A percentile compares a stretch with the other conserved stretches of the same genome.
Conservation (phyloP, 208 protist genomes). For the Acanthamoeba castellanii region DNA sequence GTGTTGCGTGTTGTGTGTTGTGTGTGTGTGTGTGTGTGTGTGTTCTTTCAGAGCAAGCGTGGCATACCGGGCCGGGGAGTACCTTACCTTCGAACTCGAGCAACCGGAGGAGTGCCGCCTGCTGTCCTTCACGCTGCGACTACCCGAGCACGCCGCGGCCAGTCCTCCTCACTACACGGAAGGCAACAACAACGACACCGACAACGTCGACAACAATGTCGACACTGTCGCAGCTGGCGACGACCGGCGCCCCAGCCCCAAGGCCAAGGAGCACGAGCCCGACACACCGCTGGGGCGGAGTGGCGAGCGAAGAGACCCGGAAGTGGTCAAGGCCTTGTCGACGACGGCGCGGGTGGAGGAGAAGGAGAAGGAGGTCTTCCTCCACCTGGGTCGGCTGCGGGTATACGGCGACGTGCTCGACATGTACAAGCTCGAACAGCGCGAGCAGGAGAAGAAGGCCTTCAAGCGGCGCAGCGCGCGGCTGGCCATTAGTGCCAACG, state of each 20-base stretch:
- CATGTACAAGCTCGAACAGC: slow-evolving; percentile 19
- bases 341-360: not conserved
- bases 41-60: not conserved
- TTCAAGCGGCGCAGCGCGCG: not conserved
- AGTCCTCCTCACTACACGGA: too few species aligned
- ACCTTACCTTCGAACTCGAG: not conserved
- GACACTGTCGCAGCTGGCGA: too few species aligned
- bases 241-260: not conserved
- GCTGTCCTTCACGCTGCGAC: slow-evolving; percentile 20
- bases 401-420: slow-evolving; percentile 31
- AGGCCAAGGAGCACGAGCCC: not conserved
- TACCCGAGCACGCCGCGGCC: not conserved
- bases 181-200: too few species aligned
- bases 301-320: not conserved
- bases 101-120: not conserved
- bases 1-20: not conserved
- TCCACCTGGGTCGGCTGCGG: slow-evolving; percentile 33
- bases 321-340: not conserved
- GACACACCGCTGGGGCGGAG: not conserved
- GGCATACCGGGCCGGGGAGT: not conserved
- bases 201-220: too few species aligned
- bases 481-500: not conserved
- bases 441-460: slow-evolving; percentile 6
- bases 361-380: not conserved
- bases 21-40: too few species aligned